Evolutionary conservation across 805 yeast species (phyloP), one percentile per base, ranked within the genome.

Genomic region (Candida sanyiensis): DNA sequence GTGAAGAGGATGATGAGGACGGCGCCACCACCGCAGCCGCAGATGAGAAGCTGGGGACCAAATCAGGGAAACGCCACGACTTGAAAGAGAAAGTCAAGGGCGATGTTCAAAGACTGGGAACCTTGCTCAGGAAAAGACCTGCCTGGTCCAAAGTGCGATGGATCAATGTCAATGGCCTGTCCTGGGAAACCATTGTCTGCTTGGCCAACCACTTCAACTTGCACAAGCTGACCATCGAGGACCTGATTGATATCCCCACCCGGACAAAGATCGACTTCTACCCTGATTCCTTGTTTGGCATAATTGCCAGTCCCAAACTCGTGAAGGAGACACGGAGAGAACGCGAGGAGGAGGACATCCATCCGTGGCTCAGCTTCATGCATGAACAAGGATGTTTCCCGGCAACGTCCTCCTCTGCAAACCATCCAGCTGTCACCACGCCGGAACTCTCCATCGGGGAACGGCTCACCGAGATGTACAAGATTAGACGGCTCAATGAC

Each of bases 161-260:
- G 80, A 61, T 74, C 37, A 75, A 72, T 44, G 74, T 75, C 17
- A 75, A 73, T 49, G 82, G 81, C 0, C 56, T 76, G n/a, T 71
- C 79, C 2, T 73, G 79, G 79, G 80, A 74, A 38, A 77, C 77
- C 7, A 67, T 77, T 7, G 62, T 71, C 7, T 54, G 66, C 1
- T 61, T 77, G 28, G 69, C 72, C 2, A 56, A 64, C 29, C 55
- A 58, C 35, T 76, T 66, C 50, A 54, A 62, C 15, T 54, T 77
- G 16, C 83, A 77, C 51, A 66, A 77, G 18, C 58, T 77, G 33
- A 74, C 81, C 0, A 61, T 77, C 32, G 83, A 77, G 51, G 82
- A 77, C 50, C 69, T 77, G 76, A 70, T 77, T 32, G 82, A 77
- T 54, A 66, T 75, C 20, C 81, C 82, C 5, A 80, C 74, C 42